Evolutionary conservation across 2,329 filamentous ascomycete species (phyloP).

Genomic region (Neoarthrinium moseri): DNA sequence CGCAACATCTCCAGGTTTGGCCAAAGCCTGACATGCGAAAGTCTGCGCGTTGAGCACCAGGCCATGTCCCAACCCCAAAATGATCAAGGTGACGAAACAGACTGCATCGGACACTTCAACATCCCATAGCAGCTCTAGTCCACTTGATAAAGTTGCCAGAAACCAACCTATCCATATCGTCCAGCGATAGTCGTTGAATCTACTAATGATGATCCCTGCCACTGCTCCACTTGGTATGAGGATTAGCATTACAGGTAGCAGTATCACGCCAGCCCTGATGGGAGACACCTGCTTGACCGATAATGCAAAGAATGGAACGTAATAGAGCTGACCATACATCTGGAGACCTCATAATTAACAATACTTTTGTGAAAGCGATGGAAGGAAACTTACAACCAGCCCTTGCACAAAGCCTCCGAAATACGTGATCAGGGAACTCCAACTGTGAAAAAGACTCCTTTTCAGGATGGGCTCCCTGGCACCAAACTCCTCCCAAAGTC

Average conservation of each 20-base stretch:
- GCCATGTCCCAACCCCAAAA: conserved; percentile 18
- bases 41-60: conserved; percentile 20
- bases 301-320: conserved; percentile 11
- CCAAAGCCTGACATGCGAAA: conserved; percentile 19
- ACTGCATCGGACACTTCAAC: conserved; percentile 11
- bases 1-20: conserved; percentile 8
- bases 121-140: conserved; percentile 17
- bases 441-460: conserved; percentile 8
- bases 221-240: conserved; percentile 12
- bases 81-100: conserved; percentile 14
- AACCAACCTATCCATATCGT: conserved; percentile 12
- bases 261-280: conserved; percentile 7
- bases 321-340: conserved; percentile 13
- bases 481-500: conserved; percentile 9
- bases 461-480: conserved; percentile 10
- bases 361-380: not conserved
- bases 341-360: not conserved
- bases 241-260: conserved; percentile 10
- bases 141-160: conserved; percentile 10
- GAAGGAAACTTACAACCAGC: conserved; percentile 9
- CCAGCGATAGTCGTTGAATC: conserved; percentile 10
- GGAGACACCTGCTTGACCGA: conserved; percentile 6
- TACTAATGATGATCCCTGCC: conserved; percentile 9
- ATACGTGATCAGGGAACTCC: conserved; percentile 11
- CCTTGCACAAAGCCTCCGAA: conserved; percentile 12